Conservation (phyloP, 2,329 filamentous ascomycete species). For the Trichoderma guizhouense region DNA sequence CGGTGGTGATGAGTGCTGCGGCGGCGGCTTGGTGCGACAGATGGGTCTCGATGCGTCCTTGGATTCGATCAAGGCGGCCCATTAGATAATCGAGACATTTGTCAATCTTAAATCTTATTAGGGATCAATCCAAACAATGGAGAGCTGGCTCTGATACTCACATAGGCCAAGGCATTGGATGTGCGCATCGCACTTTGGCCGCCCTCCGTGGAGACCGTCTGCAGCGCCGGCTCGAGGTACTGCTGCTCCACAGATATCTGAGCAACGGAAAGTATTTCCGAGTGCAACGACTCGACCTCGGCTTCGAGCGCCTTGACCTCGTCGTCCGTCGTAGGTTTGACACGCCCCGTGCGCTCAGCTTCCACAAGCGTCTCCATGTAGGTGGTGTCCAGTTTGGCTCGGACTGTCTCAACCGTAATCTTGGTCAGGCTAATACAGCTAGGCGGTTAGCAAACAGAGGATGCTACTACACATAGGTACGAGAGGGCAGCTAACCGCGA, state of each 20-base stretch:
- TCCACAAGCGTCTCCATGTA: slow-evolving; percentile 47
- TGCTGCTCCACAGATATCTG: slow-evolving; percentile 70
- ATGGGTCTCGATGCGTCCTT: slow-evolving; percentile 41
- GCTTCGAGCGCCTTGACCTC: slow-evolving; percentile 54
- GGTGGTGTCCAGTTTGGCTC: slow-evolving; percentile 53
- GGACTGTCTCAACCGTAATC: slow-evolving; percentile 52
- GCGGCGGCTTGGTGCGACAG: slow-evolving; percentile 45
- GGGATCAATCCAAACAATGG: background rate
- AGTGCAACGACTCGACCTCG: slow-evolving; percentile 66
- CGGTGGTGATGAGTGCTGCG: slow-evolving; percentile 38
- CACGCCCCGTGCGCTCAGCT: slow-evolving; percentile 29
- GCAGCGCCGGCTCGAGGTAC: slow-evolving; percentile 58
- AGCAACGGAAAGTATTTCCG: slow-evolving; percentile 66
- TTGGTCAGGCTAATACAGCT: slow-evolving; percentile 49
- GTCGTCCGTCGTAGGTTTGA: slow-evolving; percentile 29
- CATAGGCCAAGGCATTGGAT: slow-evolving; percentile 49
- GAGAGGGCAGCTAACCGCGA: slow-evolving; percentile 41
- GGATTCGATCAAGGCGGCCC: slow-evolving; percentile 43
- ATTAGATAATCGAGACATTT: slow-evolving; percentile 52
- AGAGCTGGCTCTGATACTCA: slow-evolving; percentile 31
- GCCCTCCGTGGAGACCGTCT: slow-evolving; percentile 41
- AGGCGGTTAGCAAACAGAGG: slow-evolving; percentile 17
- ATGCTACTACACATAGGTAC: background rate
- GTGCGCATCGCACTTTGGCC: slow-evolving; percentile 44
- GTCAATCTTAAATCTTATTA: slow-evolving; percentile 39